These are phyloP conservation scores for Cydonia oblonga DNA, from an alignment of 331 rosid species.

Conservation along the genomic window DNA sequence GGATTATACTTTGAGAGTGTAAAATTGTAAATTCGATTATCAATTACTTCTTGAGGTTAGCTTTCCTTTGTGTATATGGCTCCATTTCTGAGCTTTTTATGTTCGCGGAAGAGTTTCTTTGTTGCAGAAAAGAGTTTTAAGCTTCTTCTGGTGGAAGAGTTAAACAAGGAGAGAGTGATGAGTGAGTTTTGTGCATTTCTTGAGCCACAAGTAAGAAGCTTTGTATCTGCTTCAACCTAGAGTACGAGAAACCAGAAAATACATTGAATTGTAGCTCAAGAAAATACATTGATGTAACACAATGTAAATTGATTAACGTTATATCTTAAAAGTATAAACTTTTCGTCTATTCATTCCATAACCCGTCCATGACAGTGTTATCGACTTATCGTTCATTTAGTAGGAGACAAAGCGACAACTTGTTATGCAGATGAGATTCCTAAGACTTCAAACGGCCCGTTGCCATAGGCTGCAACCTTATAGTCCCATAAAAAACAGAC, in stretches of 20 bases:
- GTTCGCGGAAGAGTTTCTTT: not conserved
- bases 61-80: not conserved
- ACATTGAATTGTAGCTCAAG: not conserved
- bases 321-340: not conserved
- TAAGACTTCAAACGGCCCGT: not conserved
- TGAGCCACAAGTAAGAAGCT: not conserved
- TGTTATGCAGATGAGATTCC: not conserved
- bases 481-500: not conserved
- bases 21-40: constrained; percentile 5
- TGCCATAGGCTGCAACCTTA: not conserved
- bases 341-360: not conserved
- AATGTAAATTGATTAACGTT: no score
- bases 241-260: not conserved
- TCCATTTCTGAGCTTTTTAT: not conserved
- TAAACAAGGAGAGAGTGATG: not conserved
- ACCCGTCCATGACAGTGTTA: not conserved
- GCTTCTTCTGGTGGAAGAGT: not conserved
- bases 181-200: not conserved
- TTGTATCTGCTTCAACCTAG: not conserved
- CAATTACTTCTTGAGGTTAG: not conserved
- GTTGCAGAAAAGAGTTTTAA: not conserved
- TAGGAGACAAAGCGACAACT: not conserved
- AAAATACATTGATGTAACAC: not conserved
- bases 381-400: not conserved
- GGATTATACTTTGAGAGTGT: not conserved